Conservation (phyloP, 2,329 filamentous ascomycete genomes). For the Apiospora hydei region DNA sequence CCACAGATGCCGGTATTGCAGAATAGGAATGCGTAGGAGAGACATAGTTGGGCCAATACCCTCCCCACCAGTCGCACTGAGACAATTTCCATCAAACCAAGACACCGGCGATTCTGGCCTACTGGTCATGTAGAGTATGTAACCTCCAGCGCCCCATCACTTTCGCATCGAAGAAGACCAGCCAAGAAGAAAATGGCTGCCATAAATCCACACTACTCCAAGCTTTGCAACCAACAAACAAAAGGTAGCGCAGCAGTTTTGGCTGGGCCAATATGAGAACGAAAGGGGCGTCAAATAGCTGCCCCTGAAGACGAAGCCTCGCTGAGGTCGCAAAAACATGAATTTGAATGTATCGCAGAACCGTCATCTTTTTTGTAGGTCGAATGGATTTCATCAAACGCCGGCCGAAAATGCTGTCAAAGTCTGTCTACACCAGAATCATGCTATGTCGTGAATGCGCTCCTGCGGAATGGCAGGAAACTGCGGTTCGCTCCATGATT, state of each 20-base stretch:
- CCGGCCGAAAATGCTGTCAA: constrained; percentile 42
- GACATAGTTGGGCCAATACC: not conserved
- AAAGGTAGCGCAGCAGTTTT: constrained; percentile 4
- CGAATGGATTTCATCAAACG: constrained; percentile 37
- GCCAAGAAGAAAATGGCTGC: constrained; percentile 31
- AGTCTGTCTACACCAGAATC: constrained; percentile 38
- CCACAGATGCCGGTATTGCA: not conserved
- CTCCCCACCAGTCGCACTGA: not conserved
- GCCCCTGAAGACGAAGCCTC: constrained; percentile 14
- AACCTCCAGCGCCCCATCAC: not conserved
- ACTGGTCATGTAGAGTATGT: not conserved
- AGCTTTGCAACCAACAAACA: constrained; percentile 31
- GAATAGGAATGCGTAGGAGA: not conserved
- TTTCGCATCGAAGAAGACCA: constrained; percentile 31
- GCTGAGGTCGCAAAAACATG: constrained; percentile 28
- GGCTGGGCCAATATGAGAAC: constrained; percentile 31
- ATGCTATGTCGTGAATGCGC: constrained; percentile 37
- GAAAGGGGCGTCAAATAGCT: constrained; percentile 31
- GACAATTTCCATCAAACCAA: not conserved
- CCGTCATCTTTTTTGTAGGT: constrained; percentile 26
- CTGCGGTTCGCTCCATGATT: constrained; percentile 3
- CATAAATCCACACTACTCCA: constrained; percentile 40
- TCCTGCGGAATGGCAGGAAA: constrained; percentile 12
- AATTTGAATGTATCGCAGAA: constrained; percentile 28
- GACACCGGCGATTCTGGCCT: not conserved